Base-by-base conservation (phyloP, 2,329 filamentous ascomycete species). In the Calonectria pseudoreteaudii region DNA sequence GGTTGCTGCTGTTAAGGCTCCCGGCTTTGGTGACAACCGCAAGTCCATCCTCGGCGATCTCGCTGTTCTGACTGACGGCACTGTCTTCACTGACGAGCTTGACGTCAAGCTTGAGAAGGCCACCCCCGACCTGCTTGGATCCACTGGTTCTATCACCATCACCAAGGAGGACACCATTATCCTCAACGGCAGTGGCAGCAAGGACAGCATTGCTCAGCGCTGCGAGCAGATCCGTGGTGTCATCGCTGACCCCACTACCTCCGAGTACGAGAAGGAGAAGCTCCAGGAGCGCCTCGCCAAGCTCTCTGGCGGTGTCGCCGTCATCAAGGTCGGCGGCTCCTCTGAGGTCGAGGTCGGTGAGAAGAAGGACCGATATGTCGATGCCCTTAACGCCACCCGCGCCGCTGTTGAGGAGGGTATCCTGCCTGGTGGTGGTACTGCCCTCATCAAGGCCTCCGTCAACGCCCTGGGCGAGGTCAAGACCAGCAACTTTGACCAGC, bases 261-360 rank as follows among this genome's bases (percentile, higher is more conserved):
- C 96, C 64, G 97, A 99, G 84, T 99, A 99, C 89, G 97, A 99
- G 92, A 98, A 98, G 92, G 97, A 99, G 94, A 99, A 99, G 93
- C 95, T 99, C 79, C 97, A 98, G 90, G 97, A 99, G 91, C 97
- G 97, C 89, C 94, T 99, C 75, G 97, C 97, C 81, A 99, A 99
- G 93, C 94, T 99, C 80, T 98, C 97, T 80, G 97, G 97, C 78
- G 97, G 97, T 91, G 97, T 99, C 82, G 97, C 97, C 81, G 97
- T 99, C 87, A 98, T 99, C 91, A 98, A 98, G 92, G 97, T 99
- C 77, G 97, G 97, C 82, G 97, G 97, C 86, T 92, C 96, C 77
- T 98, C 96, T 77, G 97, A 99, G 89, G 96, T 99, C 78, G 97
- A 99, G 91, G 97, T 99, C 72, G 94, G 96, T 80, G 97, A 99